A percentile compares a stretch with the other conserved stretches of the same genome.
phyloP scores from a whole-genome alignment of 1,284 basidiomycete genomes.

The Mycosarcoma maydis region DNA sequence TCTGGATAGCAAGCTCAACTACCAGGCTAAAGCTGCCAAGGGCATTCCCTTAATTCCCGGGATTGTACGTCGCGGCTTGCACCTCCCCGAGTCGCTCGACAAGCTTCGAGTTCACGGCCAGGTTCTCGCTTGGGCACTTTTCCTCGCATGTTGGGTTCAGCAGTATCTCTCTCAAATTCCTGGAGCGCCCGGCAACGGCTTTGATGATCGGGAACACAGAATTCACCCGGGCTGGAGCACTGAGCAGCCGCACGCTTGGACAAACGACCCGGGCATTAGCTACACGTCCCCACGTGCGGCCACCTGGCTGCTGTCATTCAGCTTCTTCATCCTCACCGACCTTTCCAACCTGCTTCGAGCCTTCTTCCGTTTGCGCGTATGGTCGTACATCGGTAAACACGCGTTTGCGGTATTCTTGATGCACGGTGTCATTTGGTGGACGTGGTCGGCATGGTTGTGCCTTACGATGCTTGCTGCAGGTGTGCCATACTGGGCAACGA shows the following conservation, averaged over 20 bases:
- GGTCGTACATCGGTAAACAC: slow-evolving; percentile 54
- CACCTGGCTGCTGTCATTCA: slow-evolving; percentile 49
- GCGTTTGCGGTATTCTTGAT: slow-evolving; percentile 57
- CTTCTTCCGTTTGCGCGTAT: slow-evolving; percentile 54
- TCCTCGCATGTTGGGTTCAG: slow-evolving; percentile 46
- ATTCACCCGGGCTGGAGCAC: slow-evolving; percentile 52
- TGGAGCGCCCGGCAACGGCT: slow-evolving; percentile 19
- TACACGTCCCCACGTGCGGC: slow-evolving; percentile 48
- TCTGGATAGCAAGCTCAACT: slow-evolving; percentile 58
- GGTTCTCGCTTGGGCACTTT: slow-evolving; percentile 55
- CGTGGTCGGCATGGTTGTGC: slow-evolving; percentile 56
- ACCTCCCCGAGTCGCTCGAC: slow-evolving; percentile 25
- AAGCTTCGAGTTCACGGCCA: slow-evolving; percentile 49
- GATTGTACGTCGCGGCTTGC: slow-evolving; percentile 14
- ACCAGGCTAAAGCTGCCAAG: slow-evolving; percentile 46
- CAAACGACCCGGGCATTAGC: slow-evolving; percentile 17
- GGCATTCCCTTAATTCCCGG: slow-evolving; percentile 48
- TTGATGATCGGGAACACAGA: slow-evolving; percentile 42
- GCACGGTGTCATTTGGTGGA: slow-evolving; percentile 61
- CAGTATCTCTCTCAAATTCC: slow-evolving; percentile 47
- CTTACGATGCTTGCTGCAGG: slow-evolving; percentile 41
- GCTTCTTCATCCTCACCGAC: slow-evolving; percentile 57
- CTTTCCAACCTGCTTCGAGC: slow-evolving; percentile 47
- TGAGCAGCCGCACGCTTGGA: slow-evolving; percentile 33
- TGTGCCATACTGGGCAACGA: slow-evolving; percentile 57